Evolutionary conservation across 441 rosid species (phyloP).

Genomic region (Omphalea diandra): DNA sequence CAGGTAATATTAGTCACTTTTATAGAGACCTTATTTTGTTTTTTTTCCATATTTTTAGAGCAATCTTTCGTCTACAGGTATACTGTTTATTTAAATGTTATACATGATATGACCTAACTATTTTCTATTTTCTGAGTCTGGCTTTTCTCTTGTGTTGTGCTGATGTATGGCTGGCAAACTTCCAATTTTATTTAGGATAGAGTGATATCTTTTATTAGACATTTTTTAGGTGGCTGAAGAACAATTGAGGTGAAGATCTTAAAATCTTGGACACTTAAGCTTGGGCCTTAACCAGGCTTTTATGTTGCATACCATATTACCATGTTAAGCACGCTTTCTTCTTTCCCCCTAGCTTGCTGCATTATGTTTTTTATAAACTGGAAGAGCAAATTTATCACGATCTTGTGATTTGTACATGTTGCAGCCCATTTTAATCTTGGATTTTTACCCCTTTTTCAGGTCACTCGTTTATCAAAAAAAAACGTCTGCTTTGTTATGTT

Average conservation of each 20-base stretch:
- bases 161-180: not conserved
- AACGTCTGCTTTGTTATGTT: conserved; percentile 98
- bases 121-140: not conserved
- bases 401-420: not conserved
- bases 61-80: not conserved
- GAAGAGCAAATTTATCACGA: not conserved
- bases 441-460: conserved; percentile 46
- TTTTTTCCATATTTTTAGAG: not conserved
- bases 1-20: not conserved
- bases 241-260: not conserved
- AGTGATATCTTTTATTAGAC: not conserved
- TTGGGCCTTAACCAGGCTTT: not conserved
- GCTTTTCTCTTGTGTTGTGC: not conserved
- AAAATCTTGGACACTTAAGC: conserved; percentile 1
- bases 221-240: not conserved
- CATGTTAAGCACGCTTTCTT: not conserved
- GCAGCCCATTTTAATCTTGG: not conserved
- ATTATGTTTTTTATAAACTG: not conserved
- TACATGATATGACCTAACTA: too few species aligned
- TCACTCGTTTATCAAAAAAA: conserved; percentile 83
- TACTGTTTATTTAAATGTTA: too few species aligned
- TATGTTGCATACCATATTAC: not conserved
- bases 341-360: not conserved
- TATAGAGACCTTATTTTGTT: not conserved
- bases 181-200: not conserved